These are phyloP conservation scores for Anacardium occidentale DNA, from an alignment of 345 rosid genomes.

Conservation along the genomic window DNA sequence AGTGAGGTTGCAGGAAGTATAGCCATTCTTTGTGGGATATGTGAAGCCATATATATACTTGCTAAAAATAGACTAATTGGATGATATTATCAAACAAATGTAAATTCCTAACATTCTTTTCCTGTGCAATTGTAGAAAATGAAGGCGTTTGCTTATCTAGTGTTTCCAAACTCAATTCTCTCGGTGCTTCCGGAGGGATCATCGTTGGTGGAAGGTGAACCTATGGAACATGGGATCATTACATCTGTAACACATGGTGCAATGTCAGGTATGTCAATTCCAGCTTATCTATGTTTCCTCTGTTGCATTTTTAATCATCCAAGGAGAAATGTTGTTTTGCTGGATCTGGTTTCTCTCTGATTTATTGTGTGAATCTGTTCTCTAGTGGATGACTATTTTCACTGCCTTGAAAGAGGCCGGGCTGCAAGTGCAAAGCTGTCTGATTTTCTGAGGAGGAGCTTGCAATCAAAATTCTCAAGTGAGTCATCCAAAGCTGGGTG, in stretches of 20 bases:
- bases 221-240: constrained; percentile 65
- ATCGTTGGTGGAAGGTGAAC: constrained; percentile 48
- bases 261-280: constrained; percentile 62
- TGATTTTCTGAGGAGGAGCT: constrained; percentile 72
- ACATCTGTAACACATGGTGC: constrained; percentile 70
- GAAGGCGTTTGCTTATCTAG: constrained; percentile 77
- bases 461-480: constrained; percentile 48
- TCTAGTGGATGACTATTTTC: constrained; percentile 72
- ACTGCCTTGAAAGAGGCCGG: constrained; percentile 66
- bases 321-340: neutral
- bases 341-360: neutral
- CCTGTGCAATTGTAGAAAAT: constrained; percentile 52
- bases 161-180: constrained; percentile 68
- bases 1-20: neutral
- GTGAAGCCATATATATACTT: neutral
- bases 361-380: constrained; percentile 12
- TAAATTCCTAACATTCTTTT: constrained; percentile 10
- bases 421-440: constrained; percentile 71
- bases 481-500: constrained; percentile 41
- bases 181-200: constrained; percentile 60
- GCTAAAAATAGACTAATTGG: neutral
- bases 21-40: neutral
- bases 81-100: neutral
- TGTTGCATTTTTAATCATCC: neutral
- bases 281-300: neutral